Base-by-base conservation (phyloP, 1,139 yeast species). In the Yamadazyma dendronema region DNA sequence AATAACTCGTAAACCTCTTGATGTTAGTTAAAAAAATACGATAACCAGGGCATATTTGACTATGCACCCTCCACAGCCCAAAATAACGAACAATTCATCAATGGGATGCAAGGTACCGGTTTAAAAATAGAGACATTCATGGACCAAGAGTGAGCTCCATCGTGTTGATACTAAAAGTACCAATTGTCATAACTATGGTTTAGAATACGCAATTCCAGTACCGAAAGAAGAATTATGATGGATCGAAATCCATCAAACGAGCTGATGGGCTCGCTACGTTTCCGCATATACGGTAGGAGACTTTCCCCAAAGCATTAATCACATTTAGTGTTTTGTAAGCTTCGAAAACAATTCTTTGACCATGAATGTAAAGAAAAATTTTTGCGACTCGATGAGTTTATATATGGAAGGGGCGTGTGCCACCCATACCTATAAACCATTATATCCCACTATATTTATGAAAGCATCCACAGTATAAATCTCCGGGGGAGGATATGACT, bases 101-200 rank as follows among this genome's bases (percentile, higher is more conserved):
- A n/a, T n/a, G n/a, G 10, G 33, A 37, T 30, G 31, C 38, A 28
- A 43, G 44, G 38, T 33, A 44, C 72, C 56, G 55, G 60, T 67
- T 62, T 61, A 41, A 28, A 28, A 57, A 52, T 19, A 50, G 57
- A 47, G 75, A 67, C 74, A 69, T 76, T 68, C 84, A 77, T 79
- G 78, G 68, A 57, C 62, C 78, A 71, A 79, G 83, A 82, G 83
- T 84, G 82, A 84, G 94, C 94, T 84, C 92, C 94, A 84, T 84
- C 83, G 92, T 75, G 94, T 84, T 82, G 71, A 67, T 61, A 59
- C 49, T 28, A 37, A 35, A 11, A 45, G 30, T 25, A 55, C 51
- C 81, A 82, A 77, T 81, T 81, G 88, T 76, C 79, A 84, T 84
- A 77, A 78, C 94, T 84, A 69, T 84, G 79, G 84, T 82, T 76